Percentiles rank a stretch among this genome's conserved stretches.
Evolutionary conservation across 257 asterid species (phyloP).

Genomic region (Gentiana macrophylla): DNA sequence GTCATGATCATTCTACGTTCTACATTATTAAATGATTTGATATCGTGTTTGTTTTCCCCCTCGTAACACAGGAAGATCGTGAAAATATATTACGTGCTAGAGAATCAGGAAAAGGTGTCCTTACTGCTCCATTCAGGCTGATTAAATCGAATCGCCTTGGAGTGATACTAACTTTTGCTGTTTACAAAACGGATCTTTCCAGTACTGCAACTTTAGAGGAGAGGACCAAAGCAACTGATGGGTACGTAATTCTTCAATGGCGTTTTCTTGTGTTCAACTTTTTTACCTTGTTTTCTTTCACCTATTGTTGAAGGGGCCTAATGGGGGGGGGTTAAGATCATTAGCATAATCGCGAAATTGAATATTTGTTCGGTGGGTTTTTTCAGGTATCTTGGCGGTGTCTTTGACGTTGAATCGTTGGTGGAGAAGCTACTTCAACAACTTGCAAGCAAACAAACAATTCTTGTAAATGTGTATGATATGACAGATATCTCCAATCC

Average conservation of each 20-base stretch:
- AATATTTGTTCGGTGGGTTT: too few species aligned
- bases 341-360: too few species aligned
- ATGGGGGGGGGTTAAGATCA: too few species aligned
- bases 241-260: slow-evolving; percentile 30
- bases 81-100: slow-evolving; percentile 91
- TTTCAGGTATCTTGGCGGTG: slow-evolving; percentile 95
- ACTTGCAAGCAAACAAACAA: slow-evolving; percentile 93
- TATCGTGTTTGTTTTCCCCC: background rate
- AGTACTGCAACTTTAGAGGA: slow-evolving; percentile 60
- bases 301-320: too few species aligned
- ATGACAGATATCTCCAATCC: slow-evolving; percentile 55
- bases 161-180: slow-evolving; percentile 91
- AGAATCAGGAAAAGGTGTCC: slow-evolving; percentile 94
- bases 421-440: slow-evolving; percentile 97
- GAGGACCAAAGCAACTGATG: slow-evolving; percentile 69
- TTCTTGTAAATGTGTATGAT: slow-evolving; percentile 84
- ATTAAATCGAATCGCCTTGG: slow-evolving; percentile 92
- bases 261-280: too few species aligned
- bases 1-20: background rate
- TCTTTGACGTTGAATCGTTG: slow-evolving; percentile 90
- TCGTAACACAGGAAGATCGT: slow-evolving; percentile 75
- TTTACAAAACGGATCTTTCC: slow-evolving; percentile 66
- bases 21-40: slow-evolving; percentile 1
- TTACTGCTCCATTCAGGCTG: slow-evolving; percentile 91
- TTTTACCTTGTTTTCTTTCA: too few species aligned